Evolutionary conservation across 495 filamentous ascomycete genomes (phyloP), one percentile per base, ranked within the genome.

Genomic region (Neurospora sp.): DNA sequence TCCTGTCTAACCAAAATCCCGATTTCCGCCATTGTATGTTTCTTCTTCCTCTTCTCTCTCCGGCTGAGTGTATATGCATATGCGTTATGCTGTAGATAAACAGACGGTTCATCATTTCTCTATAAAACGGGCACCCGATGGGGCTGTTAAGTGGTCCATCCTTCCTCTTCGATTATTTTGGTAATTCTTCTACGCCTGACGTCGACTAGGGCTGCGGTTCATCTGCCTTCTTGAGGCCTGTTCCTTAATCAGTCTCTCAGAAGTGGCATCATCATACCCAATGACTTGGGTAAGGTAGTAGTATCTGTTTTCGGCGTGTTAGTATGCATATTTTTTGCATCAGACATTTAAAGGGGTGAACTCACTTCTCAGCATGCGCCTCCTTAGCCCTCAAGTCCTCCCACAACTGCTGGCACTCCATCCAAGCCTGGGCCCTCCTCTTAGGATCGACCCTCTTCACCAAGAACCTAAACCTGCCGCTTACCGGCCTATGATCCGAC

Each of bases 401-500:
- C 81, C 95, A 96, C 59, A 88, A 84, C 73, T 90, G 82, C 75
- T 92, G 88, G 77, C 91, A 94, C 71, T 85, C 80, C 73, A 92
- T 90, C 93, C 90, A 93, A 35, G 88, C 86, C 42, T 78, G 77
- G 1, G 86, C 88, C 70, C 93, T 87, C 81, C 90, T 86, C 76
- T 89, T 85, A 11, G 88, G 86, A 74, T 88, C 83, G 39, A 98
- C 91, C 1, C 87, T 92, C 84, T 98, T 98, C 42, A 97, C 86
- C 38, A 91, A 88, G 41, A 97, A 86, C 76, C 86, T 88, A 82
- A 99, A 97, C 39, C 85, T 82, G 0, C 92, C 96, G 76, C 89
- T 96, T 71, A 99, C 96, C 9, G 96, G 96, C 75, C 96, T 87
- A 83, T 99, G 96, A 79, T 99, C 96, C 11, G 92, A 96, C 16